A percentile compares a stretch with the other conserved stretches of the same genome.
Evolutionary conservation across 2,329 filamentous ascomycete genomes (phyloP).

Genomic region (Escovopsis sp.): DNA sequence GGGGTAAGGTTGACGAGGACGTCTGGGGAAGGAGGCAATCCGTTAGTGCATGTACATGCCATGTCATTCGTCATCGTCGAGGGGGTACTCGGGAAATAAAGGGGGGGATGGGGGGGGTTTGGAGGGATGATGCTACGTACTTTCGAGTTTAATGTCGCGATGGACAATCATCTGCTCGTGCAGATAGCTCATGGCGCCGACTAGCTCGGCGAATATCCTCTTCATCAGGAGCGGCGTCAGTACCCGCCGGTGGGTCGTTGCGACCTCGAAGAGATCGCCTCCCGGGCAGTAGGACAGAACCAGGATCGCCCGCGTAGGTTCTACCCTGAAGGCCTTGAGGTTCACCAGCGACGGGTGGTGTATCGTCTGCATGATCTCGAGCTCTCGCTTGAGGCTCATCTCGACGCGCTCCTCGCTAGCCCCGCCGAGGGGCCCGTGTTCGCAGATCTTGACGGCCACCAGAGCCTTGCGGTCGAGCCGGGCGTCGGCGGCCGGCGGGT

Average conservation of each 20-base stretch:
- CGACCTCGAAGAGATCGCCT: conserved; percentile 88
- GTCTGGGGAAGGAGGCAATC: conserved; percentile 38
- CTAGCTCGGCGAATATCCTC: conserved; percentile 79
- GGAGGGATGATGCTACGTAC: too few species aligned
- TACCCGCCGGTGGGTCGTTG: conserved; percentile 53
- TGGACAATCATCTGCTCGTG: conserved; percentile 82
- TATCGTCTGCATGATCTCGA: conserved; percentile 82
- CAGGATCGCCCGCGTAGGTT: conserved; percentile 66
- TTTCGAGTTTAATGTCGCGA: conserved; percentile 92
- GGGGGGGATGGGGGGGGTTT: too few species aligned
- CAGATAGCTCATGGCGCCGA: conserved; percentile 73
- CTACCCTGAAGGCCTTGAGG: conserved; percentile 81
- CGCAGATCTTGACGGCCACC: conserved; percentile 89
- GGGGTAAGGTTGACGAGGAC: conserved; percentile 76
- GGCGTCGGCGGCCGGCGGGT: conserved; percentile 16
- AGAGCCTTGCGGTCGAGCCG: conserved; percentile 55
- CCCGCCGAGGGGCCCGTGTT: conserved; percentile 85
- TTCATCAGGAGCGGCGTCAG: conserved; percentile 57
- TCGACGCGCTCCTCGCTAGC: conserved; percentile 88
- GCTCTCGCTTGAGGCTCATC: conserved; percentile 82
- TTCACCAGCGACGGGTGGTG: conserved; percentile 83
- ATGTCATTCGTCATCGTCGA: neutral
- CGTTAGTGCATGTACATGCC: neutral
- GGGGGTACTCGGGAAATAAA: too few species aligned
- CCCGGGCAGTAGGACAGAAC: conserved; percentile 87